phyloP scores from a whole-genome alignment of 2,329 filamentous ascomycete genomes.

The Fusarium sp. region DNA sequence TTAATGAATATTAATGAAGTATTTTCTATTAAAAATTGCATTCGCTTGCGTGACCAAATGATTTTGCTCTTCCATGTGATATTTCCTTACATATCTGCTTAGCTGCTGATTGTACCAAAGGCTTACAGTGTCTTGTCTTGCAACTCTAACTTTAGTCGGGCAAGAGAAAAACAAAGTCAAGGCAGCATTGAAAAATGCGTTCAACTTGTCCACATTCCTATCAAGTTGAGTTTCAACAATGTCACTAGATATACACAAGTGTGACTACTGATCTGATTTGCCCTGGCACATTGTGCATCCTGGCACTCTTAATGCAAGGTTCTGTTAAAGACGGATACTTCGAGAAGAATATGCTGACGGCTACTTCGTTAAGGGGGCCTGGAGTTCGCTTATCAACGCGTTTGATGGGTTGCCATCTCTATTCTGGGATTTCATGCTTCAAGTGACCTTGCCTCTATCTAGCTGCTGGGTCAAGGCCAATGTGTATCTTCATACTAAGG shows the following conservation, averaged over 20 bases:
- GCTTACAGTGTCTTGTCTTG: neutral
- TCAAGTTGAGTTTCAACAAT: neutral
- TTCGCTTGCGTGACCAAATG: neutral
- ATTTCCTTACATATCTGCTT: neutral
- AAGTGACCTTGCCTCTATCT: neutral
- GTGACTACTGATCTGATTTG: neutral
- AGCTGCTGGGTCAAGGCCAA: neutral
- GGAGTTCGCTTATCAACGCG: neutral
- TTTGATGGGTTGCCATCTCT: neutral
- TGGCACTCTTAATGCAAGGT: neutral
- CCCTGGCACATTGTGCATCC: neutral
- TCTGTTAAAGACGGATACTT: neutral
- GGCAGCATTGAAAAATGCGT: neutral
- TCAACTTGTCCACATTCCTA: neutral
- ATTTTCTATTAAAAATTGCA: neutral
- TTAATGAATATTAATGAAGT: slow-evolving; percentile 32
- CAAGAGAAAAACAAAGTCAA: neutral
- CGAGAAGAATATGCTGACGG: neutral
- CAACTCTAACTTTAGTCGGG: neutral
- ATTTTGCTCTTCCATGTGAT: neutral
- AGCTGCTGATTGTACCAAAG: neutral
- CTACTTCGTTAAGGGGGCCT: neutral
- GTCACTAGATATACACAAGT: neutral
- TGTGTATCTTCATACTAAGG: neutral
- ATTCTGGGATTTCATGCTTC: neutral